Conservation (phyloP, 2,329 filamentous ascomycete species). For the Rachicladosporium sp. region DNA sequence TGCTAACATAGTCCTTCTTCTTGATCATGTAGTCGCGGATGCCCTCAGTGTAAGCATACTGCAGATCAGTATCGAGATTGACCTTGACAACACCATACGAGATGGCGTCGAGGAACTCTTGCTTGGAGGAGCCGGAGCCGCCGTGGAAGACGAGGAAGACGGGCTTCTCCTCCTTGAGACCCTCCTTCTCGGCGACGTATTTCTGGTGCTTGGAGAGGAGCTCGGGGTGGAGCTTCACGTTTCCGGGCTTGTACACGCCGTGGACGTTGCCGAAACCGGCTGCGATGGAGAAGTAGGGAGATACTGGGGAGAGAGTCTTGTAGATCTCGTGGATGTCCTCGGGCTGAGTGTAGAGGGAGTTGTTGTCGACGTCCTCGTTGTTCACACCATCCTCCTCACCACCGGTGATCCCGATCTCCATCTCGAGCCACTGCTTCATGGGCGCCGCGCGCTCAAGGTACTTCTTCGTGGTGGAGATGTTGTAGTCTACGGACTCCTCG, state of each 20-base stretch:
- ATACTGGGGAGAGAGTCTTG: conserved; percentile 73
- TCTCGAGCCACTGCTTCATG: conserved; percentile 99
- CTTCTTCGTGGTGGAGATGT: conserved; percentile 81
- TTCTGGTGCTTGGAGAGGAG: conserved; percentile 94
- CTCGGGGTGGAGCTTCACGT: conserved; percentile 93
- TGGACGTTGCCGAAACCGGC: conserved; percentile 98
- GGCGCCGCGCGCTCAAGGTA: conserved; percentile 91
- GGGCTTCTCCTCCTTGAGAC: conserved; percentile 66
- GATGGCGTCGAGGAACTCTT: conserved; percentile 84
- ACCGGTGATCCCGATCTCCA: conserved; percentile 93
- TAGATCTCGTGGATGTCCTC: conserved; percentile 91
- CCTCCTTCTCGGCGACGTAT: conserved; percentile 72
- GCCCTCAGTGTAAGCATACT: conserved; percentile 84
- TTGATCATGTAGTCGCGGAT: conserved; percentile 88
- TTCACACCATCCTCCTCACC: conserved; percentile 97
- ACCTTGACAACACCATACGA: conserved; percentile 95
- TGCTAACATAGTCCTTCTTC: conserved; percentile 89
- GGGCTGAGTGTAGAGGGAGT: conserved; percentile 92
- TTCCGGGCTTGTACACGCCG: conserved; percentile 96
- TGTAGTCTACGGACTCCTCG: conserved; percentile 80
- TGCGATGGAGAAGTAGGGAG: conserved; percentile 93
- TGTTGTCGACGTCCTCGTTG: conserved; percentile 96
- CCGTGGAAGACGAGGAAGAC: conserved; percentile 99
- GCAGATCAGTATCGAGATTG: conserved; percentile 96
- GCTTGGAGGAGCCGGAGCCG: conserved; percentile 79